phyloP scores from a whole-genome alignment of 176 grass and related monocot genomes.

The Oryza nivara region DNA sequence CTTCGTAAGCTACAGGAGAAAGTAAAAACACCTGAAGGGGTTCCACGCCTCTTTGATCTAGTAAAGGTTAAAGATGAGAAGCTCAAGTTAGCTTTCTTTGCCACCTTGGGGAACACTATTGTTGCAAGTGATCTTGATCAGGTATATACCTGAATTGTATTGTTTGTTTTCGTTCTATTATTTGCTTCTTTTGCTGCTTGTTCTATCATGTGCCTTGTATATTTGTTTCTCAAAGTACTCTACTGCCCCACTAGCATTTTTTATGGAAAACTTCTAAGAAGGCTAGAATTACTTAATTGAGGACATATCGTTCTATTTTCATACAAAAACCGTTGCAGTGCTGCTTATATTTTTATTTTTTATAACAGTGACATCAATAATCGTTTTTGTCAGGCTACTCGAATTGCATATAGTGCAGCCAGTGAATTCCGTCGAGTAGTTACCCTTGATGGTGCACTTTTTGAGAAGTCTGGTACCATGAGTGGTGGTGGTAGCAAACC shows the following conservation, averaged over 20 bases:
- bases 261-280: background rate
- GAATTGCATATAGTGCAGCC: conserved; percentile 77
- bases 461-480: conserved; percentile 95
- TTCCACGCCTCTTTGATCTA: conserved; percentile 93
- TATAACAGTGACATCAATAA: conserved; percentile 8
- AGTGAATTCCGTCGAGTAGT: conserved; percentile 88
- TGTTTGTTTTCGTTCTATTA: conserved; percentile 30
- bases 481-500: conserved; percentile 81
- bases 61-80: conserved; percentile 88
- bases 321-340: background rate
- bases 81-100: conserved; percentile 84
- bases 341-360: conserved; percentile 13
- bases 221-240: conserved; percentile 24
- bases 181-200: conserved; percentile 25
- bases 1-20: conserved; percentile 57
- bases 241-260: background rate
- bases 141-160: conserved; percentile 54
- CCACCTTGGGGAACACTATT: conserved; percentile 79
- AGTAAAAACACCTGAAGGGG: conserved; percentile 80
- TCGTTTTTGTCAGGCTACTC: conserved; percentile 68
- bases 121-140: conserved; percentile 88
- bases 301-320: background rate
- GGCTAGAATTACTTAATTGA: conserved; percentile 13
- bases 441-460: conserved; percentile 82
- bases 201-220: conserved; percentile 8